These are phyloP conservation scores for Mycena albidolilacea DNA, from an alignment of 768 basidiomycete species.

Conservation along the genomic window DNA sequence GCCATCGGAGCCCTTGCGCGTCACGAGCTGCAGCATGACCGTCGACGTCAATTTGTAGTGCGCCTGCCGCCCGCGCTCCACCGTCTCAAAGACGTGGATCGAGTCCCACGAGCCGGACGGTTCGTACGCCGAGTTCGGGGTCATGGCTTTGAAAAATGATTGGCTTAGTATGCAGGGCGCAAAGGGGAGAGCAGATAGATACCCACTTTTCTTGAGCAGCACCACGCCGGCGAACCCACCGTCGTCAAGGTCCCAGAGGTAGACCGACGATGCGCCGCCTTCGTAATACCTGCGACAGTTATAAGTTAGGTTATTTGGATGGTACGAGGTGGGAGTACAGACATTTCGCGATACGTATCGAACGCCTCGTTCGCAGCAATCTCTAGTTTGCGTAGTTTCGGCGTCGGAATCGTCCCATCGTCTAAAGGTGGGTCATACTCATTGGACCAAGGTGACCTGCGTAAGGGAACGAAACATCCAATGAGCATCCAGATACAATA, in stretches of 20 bases:
- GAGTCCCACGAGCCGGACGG: conserved; percentile 97
- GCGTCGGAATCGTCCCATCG: conserved; percentile 89
- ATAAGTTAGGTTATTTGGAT: not conserved
- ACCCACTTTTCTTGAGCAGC: conserved; percentile 91
- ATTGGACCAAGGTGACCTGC: conserved; percentile 98
- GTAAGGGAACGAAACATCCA: conserved; percentile 28
- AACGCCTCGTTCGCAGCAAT: conserved; percentile 96
- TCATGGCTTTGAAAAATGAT: conserved; percentile 64
- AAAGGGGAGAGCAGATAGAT: not conserved
- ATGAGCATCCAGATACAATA: conserved; percentile 14
- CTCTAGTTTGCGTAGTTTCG: conserved; percentile 91
- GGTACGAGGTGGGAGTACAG: conserved; percentile 38
- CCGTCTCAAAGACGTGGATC: conserved; percentile 96
- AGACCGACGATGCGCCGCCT: conserved; percentile 97
- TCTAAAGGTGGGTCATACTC: conserved; percentile 93
- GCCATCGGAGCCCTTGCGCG: conserved; percentile 57
- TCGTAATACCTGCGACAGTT: conserved; percentile 88
- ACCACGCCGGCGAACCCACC: conserved; percentile 98
- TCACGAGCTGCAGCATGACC: conserved; percentile 93
- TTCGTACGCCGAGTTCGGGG: conserved; percentile 66
- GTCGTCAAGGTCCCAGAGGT: conserved; percentile 98
- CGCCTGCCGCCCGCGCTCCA: conserved; percentile 92
- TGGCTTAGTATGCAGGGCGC: not conserved
- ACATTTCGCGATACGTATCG: conserved; percentile 97
- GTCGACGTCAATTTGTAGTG: conserved; percentile 99